phyloP scores from a whole-genome alignment of 176 grass and related monocot species.

The Ensete glaucum region DNA sequence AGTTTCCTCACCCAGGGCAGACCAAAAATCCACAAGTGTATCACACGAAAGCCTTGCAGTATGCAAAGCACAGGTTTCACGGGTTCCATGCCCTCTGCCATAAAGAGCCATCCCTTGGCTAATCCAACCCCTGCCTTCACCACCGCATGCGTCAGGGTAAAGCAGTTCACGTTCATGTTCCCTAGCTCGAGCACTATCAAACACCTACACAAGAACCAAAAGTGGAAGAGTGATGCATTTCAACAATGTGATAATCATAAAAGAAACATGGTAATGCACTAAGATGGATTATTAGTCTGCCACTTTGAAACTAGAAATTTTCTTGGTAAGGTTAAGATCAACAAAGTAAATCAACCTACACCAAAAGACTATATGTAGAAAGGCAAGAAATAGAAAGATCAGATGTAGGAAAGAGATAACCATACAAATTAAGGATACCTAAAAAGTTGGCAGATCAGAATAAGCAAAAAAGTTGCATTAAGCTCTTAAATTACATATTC shows the following conservation, averaged over 20 bases:
- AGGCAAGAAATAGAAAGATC: not conserved
- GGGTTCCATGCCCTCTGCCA: slow-evolving; percentile 59
- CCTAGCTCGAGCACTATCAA: slow-evolving; percentile 88
- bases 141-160: slow-evolving; percentile 98
- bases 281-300: not conserved
- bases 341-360: not conserved
- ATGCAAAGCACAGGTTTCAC: slow-evolving; percentile 91
- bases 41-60: slow-evolving; percentile 83
- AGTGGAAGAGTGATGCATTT: slow-evolving; percentile 7
- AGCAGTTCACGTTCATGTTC: slow-evolving; percentile 92
- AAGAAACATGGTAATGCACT: not conserved
- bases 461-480: not conserved
- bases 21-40: slow-evolving; percentile 95
- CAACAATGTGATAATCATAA: no score
- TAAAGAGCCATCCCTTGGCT: slow-evolving; percentile 73
- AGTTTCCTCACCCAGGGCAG: slow-evolving; percentile 76
- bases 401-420: not conserved
- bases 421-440: not conserved
- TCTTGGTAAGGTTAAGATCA: not conserved
- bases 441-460: not conserved
- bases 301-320: not conserved
- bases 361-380: not conserved
- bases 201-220: slow-evolving; percentile 51
- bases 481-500: no score
- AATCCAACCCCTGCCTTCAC: slow-evolving; percentile 88